These are phyloP conservation scores for Leucoagaricus sp. DNA, from an alignment of 1,284 basidiomycete genomes.

Conservation along the genomic window DNA sequence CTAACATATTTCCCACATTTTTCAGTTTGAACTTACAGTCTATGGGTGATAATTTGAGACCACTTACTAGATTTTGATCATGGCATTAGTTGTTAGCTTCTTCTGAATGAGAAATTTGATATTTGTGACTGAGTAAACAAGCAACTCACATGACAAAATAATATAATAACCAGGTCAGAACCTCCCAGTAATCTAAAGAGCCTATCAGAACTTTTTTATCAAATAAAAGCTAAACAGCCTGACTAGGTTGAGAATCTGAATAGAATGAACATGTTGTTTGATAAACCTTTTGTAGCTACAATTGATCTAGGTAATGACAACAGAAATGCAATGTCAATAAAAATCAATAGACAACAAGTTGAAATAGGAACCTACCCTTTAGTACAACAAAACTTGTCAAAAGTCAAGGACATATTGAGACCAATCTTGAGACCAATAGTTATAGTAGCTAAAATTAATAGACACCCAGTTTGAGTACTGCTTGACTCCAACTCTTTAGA, in stretches of 20 bases:
- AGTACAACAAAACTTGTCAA: slow-evolving; percentile 1
- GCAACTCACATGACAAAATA: neutral
- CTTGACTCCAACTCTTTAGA: slow-evolving; percentile 7
- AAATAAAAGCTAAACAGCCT: too few relatives aligned
- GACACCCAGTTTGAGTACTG: slow-evolving; percentile 3
- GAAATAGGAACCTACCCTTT: slow-evolving; percentile 1
- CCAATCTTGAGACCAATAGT: slow-evolving; percentile 30
- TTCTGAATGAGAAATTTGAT: neutral
- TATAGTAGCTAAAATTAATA: slow-evolving; percentile 23
- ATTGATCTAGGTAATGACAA: too few relatives aligned
- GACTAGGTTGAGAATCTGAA: too few relatives aligned
- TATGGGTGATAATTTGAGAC: neutral
- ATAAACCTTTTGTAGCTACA: too few relatives aligned
- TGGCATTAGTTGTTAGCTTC: neutral
- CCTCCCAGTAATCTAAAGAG: too few relatives aligned
- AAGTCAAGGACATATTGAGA: neutral
- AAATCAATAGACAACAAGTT: slow-evolving; percentile 7
- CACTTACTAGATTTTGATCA: neutral
- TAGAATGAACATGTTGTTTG: too few relatives aligned
- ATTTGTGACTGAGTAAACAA: neutral
- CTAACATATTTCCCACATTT: neutral
- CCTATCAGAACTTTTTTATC: too few relatives aligned
- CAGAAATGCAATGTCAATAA: too few relatives aligned
- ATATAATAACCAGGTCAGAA: too few relatives aligned
- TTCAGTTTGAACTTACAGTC: neutral